phyloP scores from a whole-genome alignment of 2,329 filamentous ascomycete genomes.

The Capronia epimyces region DNA sequence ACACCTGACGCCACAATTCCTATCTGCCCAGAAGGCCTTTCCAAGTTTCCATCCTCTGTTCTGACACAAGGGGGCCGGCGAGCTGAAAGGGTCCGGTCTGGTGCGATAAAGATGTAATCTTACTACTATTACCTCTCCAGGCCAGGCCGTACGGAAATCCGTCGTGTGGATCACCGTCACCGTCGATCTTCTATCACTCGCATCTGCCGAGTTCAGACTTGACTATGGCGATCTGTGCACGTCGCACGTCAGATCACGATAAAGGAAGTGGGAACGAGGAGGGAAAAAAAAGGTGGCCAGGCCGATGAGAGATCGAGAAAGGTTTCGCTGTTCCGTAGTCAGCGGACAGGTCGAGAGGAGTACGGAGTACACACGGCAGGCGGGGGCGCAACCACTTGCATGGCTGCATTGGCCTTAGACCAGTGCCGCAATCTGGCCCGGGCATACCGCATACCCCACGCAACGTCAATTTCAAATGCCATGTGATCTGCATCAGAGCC shows the following conservation, averaged over 20 bases:
- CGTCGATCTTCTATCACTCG: not conserved
- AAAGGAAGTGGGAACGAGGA: not conserved
- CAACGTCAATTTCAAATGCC: too few relatives aligned
- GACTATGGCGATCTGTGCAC: not conserved
- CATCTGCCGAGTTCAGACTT: not conserved
- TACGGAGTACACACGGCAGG: not conserved
- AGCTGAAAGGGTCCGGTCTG: not conserved
- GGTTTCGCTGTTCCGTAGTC: not conserved
- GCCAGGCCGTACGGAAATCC: too few relatives aligned
- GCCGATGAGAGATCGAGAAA: not conserved
- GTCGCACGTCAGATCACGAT: not conserved
- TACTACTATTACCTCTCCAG: too few relatives aligned
- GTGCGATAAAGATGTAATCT: too few relatives aligned
- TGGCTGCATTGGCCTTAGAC: slow-evolving; percentile 2
- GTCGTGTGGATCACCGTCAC: not conserved
- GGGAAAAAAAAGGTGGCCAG: not conserved
- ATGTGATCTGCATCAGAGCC: too few relatives aligned
- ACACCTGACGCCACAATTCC: slow-evolving; percentile 1
- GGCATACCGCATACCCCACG: not conserved
- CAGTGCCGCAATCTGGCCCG: not conserved
- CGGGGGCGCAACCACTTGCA: not conserved
- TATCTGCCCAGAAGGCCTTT: too few relatives aligned
- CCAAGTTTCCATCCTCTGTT: too few relatives aligned
- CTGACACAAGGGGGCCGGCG: too few relatives aligned
- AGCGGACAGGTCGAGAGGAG: not conserved